Conservation (phyloP, 495 filamentous ascomycete genomes). For the Cladorrhinum samala region DNA sequence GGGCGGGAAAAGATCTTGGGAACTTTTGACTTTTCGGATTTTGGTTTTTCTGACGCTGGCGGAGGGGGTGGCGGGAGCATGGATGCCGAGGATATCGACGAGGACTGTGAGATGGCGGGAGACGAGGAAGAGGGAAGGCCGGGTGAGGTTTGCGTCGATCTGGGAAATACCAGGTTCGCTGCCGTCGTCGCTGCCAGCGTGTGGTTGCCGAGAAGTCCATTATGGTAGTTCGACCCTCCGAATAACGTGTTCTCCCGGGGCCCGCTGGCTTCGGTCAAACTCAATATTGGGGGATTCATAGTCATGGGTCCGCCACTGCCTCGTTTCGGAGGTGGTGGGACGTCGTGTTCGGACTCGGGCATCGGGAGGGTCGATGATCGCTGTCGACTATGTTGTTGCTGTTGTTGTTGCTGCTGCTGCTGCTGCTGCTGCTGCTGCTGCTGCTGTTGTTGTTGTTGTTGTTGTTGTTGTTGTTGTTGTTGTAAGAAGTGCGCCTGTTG, state of each 20-base stretch:
- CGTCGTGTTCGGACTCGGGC: conserved; percentile 31
- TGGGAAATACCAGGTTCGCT: conserved; percentile 80
- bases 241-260: conserved; percentile 50
- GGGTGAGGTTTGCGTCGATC: conserved; percentile 50
- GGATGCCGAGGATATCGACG: background rate
- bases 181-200: conserved; percentile 69
- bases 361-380: conserved; percentile 63
- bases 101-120: too few relatives aligned
- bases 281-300: conserved; percentile 52
- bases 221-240: conserved; percentile 53
- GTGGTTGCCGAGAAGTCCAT: conserved; percentile 61
- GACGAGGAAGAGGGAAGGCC: conserved; percentile 29
- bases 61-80: conserved; percentile 25
- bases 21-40: conserved; percentile 77
- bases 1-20: conserved; percentile 82
- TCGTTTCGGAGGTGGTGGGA: conserved; percentile 30
- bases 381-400: conserved; percentile 50
- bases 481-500: conserved; percentile 30
- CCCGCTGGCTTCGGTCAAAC: conserved; percentile 48
- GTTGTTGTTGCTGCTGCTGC: conserved; percentile 29
- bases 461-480: conserved; percentile 28
- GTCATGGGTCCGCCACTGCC: conserved; percentile 44
- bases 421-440: conserved; percentile 38
- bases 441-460: conserved; percentile 53
- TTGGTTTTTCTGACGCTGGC: conserved; percentile 58